Conservation (phyloP, 2,329 filamentous ascomycete genomes). For the Cordyceps farinosa region DNA sequence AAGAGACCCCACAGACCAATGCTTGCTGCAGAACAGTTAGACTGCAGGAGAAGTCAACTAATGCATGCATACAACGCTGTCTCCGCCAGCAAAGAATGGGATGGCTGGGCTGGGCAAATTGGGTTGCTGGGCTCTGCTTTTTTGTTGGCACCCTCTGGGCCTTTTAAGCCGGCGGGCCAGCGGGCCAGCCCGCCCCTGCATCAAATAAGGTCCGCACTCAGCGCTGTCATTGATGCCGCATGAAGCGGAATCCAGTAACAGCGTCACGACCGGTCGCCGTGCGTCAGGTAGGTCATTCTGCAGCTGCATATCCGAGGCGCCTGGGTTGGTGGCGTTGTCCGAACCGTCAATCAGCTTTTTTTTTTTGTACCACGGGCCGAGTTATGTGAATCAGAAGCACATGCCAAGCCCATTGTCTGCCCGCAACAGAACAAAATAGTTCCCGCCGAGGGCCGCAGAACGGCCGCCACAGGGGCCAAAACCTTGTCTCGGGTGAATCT, state of each 20-base stretch:
- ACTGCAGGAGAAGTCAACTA: neutral
- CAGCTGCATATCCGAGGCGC: neutral
- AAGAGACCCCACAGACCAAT: conserved; percentile 5
- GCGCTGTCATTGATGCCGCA: neutral
- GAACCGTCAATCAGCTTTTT: neutral
- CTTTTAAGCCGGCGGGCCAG: neutral
- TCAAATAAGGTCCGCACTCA: neutral
- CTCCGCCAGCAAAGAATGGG: neutral
- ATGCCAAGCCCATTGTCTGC: neutral
- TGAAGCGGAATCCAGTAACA: neutral
- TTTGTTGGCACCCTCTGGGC: neutral
- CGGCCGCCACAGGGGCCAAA: neutral
- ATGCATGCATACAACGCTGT: conserved; percentile 1
- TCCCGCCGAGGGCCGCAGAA: neutral
- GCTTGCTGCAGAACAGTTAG: neutral
- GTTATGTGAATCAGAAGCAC: conserved; percentile 3
- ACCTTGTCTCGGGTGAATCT: neutral
- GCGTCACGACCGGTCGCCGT: neutral
- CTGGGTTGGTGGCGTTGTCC: neutral
- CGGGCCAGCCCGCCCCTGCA: conserved; percentile 7
- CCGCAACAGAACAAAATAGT: neutral
- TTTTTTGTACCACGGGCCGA: neutral
- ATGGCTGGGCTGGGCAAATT: conserved; percentile 9
- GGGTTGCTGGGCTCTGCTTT: neutral
- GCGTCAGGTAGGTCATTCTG: neutral